Evolutionary conservation across 352 stramenopile species (phyloP).

Genomic region (Pythium scleroteichum): DNA sequence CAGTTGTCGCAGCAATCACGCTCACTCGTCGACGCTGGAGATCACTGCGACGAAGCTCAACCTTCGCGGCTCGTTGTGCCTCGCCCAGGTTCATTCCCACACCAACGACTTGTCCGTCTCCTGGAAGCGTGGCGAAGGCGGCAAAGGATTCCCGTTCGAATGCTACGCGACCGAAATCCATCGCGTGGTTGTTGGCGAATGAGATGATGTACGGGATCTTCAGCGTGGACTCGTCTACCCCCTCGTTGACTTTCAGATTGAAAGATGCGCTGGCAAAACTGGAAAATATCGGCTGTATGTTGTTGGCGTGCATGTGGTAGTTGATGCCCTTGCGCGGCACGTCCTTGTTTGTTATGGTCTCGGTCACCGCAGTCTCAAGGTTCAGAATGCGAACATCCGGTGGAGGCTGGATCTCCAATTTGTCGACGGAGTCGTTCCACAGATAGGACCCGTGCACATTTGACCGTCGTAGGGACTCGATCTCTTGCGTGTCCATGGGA

Average conservation of each 20-base stretch:
- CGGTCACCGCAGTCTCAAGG: constrained; percentile 44
- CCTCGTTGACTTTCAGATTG: background rate
- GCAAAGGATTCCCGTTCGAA: constrained; percentile 41
- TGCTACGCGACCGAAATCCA: constrained; percentile 43
- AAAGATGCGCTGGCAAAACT: constrained; percentile 25
- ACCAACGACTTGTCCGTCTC: constrained; percentile 26
- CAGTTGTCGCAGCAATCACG: constrained; percentile 33
- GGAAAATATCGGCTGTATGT: constrained; percentile 22
- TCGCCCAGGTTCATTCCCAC: constrained; percentile 27
- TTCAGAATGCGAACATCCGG: constrained; percentile 43
- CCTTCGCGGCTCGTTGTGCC: constrained; percentile 24
- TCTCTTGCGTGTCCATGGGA: constrained; percentile 15
- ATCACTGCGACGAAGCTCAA: background rate
- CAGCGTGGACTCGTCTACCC: background rate
- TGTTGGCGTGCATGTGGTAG: constrained; percentile 36
- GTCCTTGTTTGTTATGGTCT: constrained; percentile 35
- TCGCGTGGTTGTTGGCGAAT: constrained; percentile 47
- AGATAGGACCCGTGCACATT: constrained; percentile 39
- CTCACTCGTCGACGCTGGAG: constrained; percentile 19
- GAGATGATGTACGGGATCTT: constrained; percentile 40
- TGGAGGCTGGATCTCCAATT: constrained; percentile 29
- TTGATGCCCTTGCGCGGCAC: constrained; percentile 39
- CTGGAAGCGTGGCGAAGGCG: constrained; percentile 24
- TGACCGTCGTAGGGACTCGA: constrained; percentile 17
- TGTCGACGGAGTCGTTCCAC: constrained; percentile 37